Base-by-base conservation (phyloP, 1,284 basidiomycete genomes). In the Sporisorium scitamineum region DNA sequence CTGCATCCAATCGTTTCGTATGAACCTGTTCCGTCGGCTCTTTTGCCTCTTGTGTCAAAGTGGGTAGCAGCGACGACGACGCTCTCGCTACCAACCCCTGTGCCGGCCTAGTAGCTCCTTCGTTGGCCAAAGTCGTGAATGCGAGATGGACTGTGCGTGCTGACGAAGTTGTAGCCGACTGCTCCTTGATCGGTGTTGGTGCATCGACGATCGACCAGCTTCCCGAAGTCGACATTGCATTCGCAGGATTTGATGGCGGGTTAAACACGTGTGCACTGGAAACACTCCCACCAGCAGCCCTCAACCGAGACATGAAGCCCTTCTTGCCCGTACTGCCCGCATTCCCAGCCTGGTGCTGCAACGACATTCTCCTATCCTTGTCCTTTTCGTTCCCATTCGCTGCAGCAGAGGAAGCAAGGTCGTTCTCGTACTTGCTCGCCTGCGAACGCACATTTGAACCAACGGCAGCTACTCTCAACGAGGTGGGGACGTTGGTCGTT, bases 221-320 rank as follows among this genome's bases (percentile, higher is more conserved):
- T 0, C 59, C 72, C 14, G 72, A 75, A 1, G 59, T 53, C n/a
- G 72, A n/a, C 54, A 67, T 51, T 0, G 44, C 27, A 16, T 52
- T 50, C 5, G 59, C 39, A 13, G 31, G 26, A 24, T 22, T 20
- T n/a, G 18, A 26, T 13, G 64, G 37, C 29, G 62, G 27, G 22
- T 41, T 24, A 29, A 70, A 70, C 5, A 44, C 68, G 10, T 32
- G 31, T 14, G 66, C 47, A 20, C 58, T 52, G 14, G 54, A 61
- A 0, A 76, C 54, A 24, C 68, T 70, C 1, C 56, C 59, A 8
- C 63, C 68, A 2, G 61, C 51, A 3, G 50, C 64, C 37, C 73
- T 48, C 20, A 76, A 39, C 5, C 61, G 44, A 3, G 73, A 76
- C 61, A 76, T 70, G 58, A 76, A 71, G 6, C 73, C 63, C 22